Evolutionary conservation across 371 early-diverging fungal species (phyloP), one percentile per base, ranked within the genome.

Genomic region (Saksenaea oblongispora): DNA sequence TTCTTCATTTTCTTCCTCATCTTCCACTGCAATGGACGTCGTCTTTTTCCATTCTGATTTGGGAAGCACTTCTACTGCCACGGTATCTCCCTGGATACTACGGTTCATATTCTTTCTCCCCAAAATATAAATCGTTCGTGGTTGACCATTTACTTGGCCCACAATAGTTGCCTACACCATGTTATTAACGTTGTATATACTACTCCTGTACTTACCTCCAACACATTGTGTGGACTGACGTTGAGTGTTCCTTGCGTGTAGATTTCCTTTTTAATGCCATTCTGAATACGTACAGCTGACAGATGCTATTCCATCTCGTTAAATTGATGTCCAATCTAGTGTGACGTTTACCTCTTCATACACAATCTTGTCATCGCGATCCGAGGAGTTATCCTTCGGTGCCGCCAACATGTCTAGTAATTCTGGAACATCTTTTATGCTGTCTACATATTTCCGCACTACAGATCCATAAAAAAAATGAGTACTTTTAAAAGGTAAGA

Each of bases 81-180:
- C 89, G 22, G 84, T 79, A 74, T 98, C 98, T 14, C 97, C 98
- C 55, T 97, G 93, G 22, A 96, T 85, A 44, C 90, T 92, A 26
- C 99, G 89, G 68, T 97, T 98, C 82, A 97, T 81, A 65, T 92
- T 69, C 44, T 80, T 78, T 5, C 96, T 86, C 34, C 98, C 98
- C 1, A 91, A 58, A 44, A 98, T 89, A 62, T 88, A 84, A 41
- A 98, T 81, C 0, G 86, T 86, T 27, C 74, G 77, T 41, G 89
- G 88, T 56, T 84, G 85, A 39, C 92, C 94, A 57, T 93, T 85
- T 3, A 93, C 83, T 44, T 83, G 84, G 2, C 91, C 88, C 44
- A 84, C 80, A 15, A 98, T 85, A 13, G 90, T 87, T 11, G 94
- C 96, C 84, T 84, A 70, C 42, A 53, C 3, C 44, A 31, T 15